Evolutionary conservation across 805 yeast species (phyloP), one percentile per base, ranked within the genome.

Genomic region (Metschnikowia aberdeeniae): DNA sequence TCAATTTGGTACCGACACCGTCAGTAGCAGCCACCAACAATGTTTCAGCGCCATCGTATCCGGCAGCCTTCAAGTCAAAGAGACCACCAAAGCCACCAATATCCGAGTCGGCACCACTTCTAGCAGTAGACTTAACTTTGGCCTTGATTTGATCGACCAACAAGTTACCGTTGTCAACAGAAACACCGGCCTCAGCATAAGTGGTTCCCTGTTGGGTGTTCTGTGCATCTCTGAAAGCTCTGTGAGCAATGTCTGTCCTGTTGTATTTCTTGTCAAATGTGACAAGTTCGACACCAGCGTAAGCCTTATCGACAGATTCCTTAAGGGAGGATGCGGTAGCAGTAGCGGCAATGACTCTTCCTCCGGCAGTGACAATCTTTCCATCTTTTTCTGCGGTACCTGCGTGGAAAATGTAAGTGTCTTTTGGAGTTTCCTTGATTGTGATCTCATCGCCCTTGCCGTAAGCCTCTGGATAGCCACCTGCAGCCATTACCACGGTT

Each of bases 21-120:
- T 93, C 99, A 38, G 99, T 93, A 48, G 99, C 98, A 48, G 93
- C 97, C 34, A 93, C 98, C 47, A 93, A 73, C 45, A 93, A 68
- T n/a, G 89, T 82, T 46, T 85, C 82, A 53, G 77, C 80, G 17
- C 89, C 79, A 55, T 82, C 81, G 68, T 83, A 93, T 6, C 98
- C 98, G 36, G 96, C 95, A 42, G 82, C 81, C 55, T 81, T 78
- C 59, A 93, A 76, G 64, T 95, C 99, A 55, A 93, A 95, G 36
- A 92, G 71, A 55, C 99, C 99, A 55, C 99, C 99, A 61, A 93
- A 93, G 1, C 99, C 99, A 62, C 99, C 99, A 57, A 93, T 93
- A 56, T 89, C 96, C 12, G 97, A 87, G 61, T 93, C 97, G 30
- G 99, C 93, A 59, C 99, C 99, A 29, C 95, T 76, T 69, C 99